A percentile compares a stretch with the other conserved stretches of the same genome.
phyloP scores from a whole-genome alignment of 108 stramenopile species.

The Discostella pseudostelligera region DNA sequence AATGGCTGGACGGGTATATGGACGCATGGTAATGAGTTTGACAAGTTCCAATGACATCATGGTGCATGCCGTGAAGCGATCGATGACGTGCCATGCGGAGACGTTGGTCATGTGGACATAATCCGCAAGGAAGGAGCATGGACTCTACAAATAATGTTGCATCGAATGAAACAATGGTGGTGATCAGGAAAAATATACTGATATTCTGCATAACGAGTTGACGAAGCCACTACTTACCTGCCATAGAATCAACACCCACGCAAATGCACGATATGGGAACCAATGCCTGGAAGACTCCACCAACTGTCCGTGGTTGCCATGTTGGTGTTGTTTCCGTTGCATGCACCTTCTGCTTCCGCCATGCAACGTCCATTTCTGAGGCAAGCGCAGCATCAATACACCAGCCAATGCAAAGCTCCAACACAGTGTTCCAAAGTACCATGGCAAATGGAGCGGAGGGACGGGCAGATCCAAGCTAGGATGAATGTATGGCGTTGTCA shows the following conservation, averaged over 20 bases:
- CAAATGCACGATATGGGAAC: constrained; percentile 45
- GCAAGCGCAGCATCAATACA: constrained; percentile 24
- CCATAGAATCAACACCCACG: constrained; percentile 39
- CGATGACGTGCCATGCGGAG: constrained; percentile 37
- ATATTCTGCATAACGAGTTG: too few relatives aligned
- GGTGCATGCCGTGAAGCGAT: constrained; percentile 35
- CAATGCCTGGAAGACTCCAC: constrained; percentile 27
- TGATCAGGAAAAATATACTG: too few relatives aligned
- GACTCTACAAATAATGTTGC: constrained; percentile 13
- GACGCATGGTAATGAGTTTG: constrained; percentile 35
- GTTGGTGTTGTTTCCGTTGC: too few relatives aligned
- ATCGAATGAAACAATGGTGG: neutral
- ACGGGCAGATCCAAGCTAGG: constrained; percentile 38
- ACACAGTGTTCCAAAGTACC: constrained; percentile 48
- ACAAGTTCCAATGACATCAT: constrained; percentile 34
- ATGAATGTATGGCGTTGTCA: constrained; percentile 44
- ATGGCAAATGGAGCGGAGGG: constrained; percentile 45
- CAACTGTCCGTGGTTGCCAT: neutral
- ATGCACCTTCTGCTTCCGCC: constrained; percentile 11
- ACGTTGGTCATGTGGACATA: constrained; percentile 46
- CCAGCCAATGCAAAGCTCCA: constrained; percentile 47
- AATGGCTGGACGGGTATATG: constrained; percentile 39
- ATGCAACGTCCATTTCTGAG: constrained; percentile 24
- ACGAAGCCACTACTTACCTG: constrained; percentile 17
- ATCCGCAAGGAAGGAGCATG: constrained; percentile 48